Percentiles rank a stretch among this genome's conserved stretches.
phyloP scores from a whole-genome alignment of 208 protist genomes.

The Spongospora subterranea region DNA sequence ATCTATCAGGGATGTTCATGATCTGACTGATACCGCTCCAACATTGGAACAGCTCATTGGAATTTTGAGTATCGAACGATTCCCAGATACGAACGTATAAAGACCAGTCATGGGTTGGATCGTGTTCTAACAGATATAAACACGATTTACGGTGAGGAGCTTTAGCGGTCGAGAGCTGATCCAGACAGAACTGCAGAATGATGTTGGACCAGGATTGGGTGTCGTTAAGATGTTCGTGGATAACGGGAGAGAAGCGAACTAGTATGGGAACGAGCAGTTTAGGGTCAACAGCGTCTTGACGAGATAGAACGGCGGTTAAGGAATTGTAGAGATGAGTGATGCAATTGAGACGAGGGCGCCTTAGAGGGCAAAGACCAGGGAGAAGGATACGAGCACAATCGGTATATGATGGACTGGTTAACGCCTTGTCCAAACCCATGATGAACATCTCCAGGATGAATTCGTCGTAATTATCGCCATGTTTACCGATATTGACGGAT shows the following conservation, averaged over 20 bases:
- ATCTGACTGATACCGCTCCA: background rate
- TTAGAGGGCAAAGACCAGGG: background rate
- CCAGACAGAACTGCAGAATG: background rate
- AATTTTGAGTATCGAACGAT: background rate
- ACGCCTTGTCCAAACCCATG: background rate
- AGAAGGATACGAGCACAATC: background rate
- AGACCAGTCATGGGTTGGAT: background rate
- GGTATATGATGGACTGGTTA: background rate
- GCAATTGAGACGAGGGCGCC: background rate
- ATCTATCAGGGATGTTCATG: background rate
- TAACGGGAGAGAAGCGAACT: constrained; percentile 3
- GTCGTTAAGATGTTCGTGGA: background rate
- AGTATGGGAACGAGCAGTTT: background rate
- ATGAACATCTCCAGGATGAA: background rate
- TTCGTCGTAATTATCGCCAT: background rate
- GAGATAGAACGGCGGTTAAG: background rate
- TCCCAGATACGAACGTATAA: background rate
- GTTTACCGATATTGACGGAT: background rate
- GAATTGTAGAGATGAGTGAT: background rate
- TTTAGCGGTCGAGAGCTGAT: background rate
- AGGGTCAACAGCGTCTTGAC: background rate
- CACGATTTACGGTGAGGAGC: background rate
- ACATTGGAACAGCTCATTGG: background rate
- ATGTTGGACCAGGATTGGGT: background rate
- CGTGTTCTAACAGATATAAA: background rate